These are phyloP conservation scores for Trichophyton mentagrophytes DNA, from an alignment of 2,329 filamentous ascomycete genomes.

Conservation along the genomic window DNA sequence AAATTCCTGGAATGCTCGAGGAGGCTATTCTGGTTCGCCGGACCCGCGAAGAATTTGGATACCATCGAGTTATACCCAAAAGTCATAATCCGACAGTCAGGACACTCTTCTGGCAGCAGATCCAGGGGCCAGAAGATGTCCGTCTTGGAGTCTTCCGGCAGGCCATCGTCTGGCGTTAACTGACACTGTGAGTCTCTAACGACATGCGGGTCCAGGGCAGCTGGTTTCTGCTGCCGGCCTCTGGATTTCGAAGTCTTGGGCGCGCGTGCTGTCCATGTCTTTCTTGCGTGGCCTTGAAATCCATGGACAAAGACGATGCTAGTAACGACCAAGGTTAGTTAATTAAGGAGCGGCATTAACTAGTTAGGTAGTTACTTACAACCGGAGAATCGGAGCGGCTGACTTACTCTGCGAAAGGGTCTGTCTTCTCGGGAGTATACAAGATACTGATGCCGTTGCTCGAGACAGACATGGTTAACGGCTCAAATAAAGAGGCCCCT, in stretches of 20 bases:
- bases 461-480: too few relatives aligned
- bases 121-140: constrained; percentile 4
- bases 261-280: constrained; percentile 9
- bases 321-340: too few relatives aligned
- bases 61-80: constrained; percentile 15
- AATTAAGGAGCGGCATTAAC: too few relatives aligned
- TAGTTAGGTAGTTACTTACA: too few relatives aligned
- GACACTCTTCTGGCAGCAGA: constrained; percentile 11
- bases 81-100: constrained; percentile 10
- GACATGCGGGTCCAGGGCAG: background rate
- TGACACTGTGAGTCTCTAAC: background rate
- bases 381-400: too few relatives aligned
- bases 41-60: background rate
- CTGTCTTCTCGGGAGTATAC: background rate
- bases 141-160: background rate
- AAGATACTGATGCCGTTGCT: too few relatives aligned
- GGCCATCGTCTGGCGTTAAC: background rate
- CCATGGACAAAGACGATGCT: constrained; percentile 24
- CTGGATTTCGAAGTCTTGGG: background rate
- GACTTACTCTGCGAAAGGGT: background rate
- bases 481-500: too few relatives aligned
- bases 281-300: constrained; percentile 17
- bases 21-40: background rate
- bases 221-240: background rate
- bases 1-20: background rate